A percentile compares a stretch with the other conserved stretches of the same genome.
Evolutionary conservation across 2,329 filamentous ascomycete genomes (phyloP).

Genomic region (Colletotrichum sp.): DNA sequence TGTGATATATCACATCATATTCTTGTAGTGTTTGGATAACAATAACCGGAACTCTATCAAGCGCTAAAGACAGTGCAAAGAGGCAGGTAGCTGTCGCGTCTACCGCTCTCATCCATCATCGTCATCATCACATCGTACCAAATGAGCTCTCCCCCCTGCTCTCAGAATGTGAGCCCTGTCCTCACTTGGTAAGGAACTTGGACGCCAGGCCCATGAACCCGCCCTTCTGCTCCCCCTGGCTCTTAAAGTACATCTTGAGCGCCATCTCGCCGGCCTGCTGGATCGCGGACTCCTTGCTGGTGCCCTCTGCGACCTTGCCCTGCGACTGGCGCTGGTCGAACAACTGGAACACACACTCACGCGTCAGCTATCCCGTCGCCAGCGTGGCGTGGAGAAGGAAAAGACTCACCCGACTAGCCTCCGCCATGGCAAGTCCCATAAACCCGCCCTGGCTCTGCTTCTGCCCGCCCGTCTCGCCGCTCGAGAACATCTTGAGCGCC

Average conservation of each 20-base stretch:
- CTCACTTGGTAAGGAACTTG: conserved; percentile 45
- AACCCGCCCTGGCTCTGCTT: conserved; percentile 75
- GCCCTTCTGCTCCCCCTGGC: conserved; percentile 59
- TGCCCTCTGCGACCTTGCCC: conserved; percentile 58
- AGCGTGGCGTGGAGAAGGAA: neutral
- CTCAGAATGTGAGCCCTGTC: neutral
- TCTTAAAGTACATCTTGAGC: conserved; percentile 90
- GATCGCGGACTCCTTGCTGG: conserved; percentile 82
- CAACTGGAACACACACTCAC: conserved; percentile 41
- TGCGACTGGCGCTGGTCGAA: conserved; percentile 63
- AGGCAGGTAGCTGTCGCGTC: neutral
- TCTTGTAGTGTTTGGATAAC: neutral
- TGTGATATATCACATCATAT: neutral
- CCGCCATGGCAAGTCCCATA: conserved; percentile 84
- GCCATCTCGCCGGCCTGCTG: conserved; percentile 85
- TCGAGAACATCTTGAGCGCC: conserved; percentile 79
- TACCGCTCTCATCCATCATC: neutral
- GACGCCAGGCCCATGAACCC: conserved; percentile 54
- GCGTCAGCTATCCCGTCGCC: neutral
- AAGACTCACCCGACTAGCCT: conserved; percentile 74
- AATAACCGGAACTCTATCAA: neutral
- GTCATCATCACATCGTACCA: neutral
- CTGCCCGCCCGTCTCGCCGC: conserved; percentile 50
- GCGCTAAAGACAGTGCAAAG: neutral
- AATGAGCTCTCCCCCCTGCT: neutral